These are phyloP conservation scores for Rhododendron ferrugineum DNA, from an alignment of 148 eudicot genomes.

Conservation along the genomic window DNA sequence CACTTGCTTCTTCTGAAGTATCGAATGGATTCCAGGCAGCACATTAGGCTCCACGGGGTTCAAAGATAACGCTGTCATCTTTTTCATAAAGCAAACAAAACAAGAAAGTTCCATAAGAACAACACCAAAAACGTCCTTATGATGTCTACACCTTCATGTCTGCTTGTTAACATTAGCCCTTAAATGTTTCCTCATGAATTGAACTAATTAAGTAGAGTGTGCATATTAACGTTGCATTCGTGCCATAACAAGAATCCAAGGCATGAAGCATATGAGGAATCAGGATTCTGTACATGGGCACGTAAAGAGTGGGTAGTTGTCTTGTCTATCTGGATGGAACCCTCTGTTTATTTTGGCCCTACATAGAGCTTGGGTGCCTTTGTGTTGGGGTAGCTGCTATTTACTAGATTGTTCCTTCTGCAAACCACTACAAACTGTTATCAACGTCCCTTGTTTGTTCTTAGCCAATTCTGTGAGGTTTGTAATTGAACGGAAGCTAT, in stretches of 20 bases:
- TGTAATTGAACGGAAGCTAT: not conserved
- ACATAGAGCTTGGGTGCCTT: not conserved
- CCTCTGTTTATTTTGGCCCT: not conserved
- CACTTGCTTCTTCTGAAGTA: slow-evolving; percentile 5
- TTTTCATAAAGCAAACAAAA: not conserved
- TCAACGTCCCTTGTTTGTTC: not conserved
- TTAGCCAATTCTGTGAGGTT: not conserved
- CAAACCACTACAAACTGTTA: not conserved
- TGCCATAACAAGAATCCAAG: not conserved
- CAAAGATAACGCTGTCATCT: not conserved
- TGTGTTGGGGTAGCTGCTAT: not conserved
- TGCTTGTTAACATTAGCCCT: not conserved
- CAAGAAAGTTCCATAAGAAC: not conserved
- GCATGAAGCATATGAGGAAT: not conserved
- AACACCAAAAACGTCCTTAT: not conserved
- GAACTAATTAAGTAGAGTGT: too few relatives aligned
- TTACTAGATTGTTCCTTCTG: not conserved
- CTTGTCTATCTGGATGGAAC: not conserved
- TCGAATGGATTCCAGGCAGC: not conserved
- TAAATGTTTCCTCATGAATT: too few relatives aligned
- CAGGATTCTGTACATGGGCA: not conserved
- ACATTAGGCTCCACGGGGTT: not conserved
- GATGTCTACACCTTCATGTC: not conserved
- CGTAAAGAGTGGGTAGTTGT: not conserved
- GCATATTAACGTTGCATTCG: not conserved